Evolutionary conservation across 257 asterid genomes (phyloP), one percentile per base, ranked within the genome.

Genomic region (Lithospermum erythrorhizon): DNA sequence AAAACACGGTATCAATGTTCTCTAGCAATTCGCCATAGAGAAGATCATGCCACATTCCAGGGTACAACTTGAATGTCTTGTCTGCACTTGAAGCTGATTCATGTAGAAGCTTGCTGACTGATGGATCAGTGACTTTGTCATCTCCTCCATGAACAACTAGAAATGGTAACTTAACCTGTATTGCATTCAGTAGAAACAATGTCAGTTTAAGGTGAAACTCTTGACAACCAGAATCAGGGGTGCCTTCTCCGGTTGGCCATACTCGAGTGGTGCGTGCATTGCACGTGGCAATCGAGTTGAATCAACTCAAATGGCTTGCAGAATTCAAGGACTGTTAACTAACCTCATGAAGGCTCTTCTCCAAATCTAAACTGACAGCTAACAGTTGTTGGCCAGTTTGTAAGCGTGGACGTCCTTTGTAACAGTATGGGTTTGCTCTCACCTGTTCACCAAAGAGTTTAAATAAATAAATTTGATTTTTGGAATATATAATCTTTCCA

Each of bases 11-110:
- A 30, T 84, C 80, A 0, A 82, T 65, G 52, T 93, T 89, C 41
- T 86, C 94, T 4, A 90, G 84, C 63, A 83, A 63, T 74, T 93
- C 99, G 0, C 99, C 99, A 32, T 86, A 86, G 65, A 86, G 68
- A 58, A 93, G 69, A 13, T 95, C 73, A 56, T 93, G 99, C 99
- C 99, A 93, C 99, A 93, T 89, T 11, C 94, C 96, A 0, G 90
- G 89, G 5, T 93, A 93, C 82, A 93, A 20, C 70, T 89, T 89
- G 69, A 93, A 54, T 0, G 94, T 83, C 94, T 93, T 93, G 82
- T 93, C 99, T 8, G 67, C 19, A 13, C 91, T 66, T 3, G 79
- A 75, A 2, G 99, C 95, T 3, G 76, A 72, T 32, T 86, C 87
- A 18, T 80, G 65, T 70, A 93, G 32, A 2, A 71, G 60, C 63